phyloP scores from a whole-genome alignment of 768 basidiomycete genomes.

The Rubroboletus satanas region DNA sequence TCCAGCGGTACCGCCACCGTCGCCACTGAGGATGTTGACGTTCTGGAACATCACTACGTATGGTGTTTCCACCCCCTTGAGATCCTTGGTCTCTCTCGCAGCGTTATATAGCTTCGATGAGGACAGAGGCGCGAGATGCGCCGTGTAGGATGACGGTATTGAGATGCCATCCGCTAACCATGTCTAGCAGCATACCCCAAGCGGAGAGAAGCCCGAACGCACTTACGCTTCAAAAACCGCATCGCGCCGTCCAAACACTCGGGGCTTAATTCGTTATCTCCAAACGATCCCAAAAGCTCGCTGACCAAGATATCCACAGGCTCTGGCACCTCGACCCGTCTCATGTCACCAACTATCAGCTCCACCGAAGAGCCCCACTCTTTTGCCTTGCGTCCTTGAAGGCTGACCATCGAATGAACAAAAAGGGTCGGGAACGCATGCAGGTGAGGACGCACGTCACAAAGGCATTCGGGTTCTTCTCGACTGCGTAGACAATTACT shows the following conservation, averaged over 20 bases:
- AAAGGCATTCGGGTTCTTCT: slow-evolving; percentile 95
- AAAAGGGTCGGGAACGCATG: slow-evolving; percentile 7
- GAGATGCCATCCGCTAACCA: slow-evolving; percentile 82
- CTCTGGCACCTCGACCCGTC: slow-evolving; percentile 76
- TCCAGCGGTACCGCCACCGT: slow-evolving; percentile 56
- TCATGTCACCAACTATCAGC: slow-evolving; percentile 94
- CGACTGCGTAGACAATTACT: slow-evolving; percentile 79
- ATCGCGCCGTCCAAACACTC: slow-evolving; percentile 96
- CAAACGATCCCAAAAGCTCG: slow-evolving; percentile 95
- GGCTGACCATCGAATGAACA: slow-evolving; percentile 40
- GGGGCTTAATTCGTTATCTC: slow-evolving; percentile 97
- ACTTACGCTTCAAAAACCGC: slow-evolving; percentile 83
- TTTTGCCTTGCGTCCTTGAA: slow-evolving; percentile 74
- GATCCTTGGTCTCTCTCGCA: slow-evolving; percentile 60
- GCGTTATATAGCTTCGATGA: slow-evolving; percentile 91
- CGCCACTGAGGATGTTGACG: slow-evolving; percentile 81
- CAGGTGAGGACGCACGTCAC: slow-evolving; percentile 69
- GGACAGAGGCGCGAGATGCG: slow-evolving; percentile 90
- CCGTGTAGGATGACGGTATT: slow-evolving; percentile 94
- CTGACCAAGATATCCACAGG: slow-evolving; percentile 90
- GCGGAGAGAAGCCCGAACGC: neutral
- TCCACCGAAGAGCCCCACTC: slow-evolving; percentile 84
- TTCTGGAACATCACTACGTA: slow-evolving; percentile 99
- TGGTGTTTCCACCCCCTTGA: slow-evolving; percentile 84
- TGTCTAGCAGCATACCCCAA: slow-evolving; percentile 9